Evolutionary conservation across 2,329 filamentous ascomycete species (phyloP).

Genomic region (Scedosporium aurantiacum): DNA sequence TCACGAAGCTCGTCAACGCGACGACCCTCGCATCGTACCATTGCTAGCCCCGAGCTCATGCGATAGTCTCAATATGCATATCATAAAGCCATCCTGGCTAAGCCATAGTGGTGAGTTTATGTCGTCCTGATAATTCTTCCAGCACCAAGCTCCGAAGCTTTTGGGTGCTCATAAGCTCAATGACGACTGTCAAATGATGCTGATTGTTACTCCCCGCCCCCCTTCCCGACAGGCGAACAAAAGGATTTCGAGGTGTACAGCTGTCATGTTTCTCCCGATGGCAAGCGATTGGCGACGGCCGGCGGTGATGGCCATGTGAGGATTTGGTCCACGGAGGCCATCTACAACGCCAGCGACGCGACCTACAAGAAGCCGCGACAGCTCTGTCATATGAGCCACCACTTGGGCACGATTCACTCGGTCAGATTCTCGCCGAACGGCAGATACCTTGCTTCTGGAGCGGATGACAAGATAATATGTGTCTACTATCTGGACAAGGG

Average conservation of each 20-base stretch:
- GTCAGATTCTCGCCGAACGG: constrained; percentile 94
- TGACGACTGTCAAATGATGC: constrained; percentile 18
- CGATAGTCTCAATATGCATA: constrained; percentile 46
- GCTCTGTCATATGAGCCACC: constrained; percentile 95
- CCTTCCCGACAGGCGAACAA: constrained; percentile 51
- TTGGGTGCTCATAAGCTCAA: constrained; percentile 20
- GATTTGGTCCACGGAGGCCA: constrained; percentile 93
- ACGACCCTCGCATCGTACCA: background rate
- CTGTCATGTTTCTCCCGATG: constrained; percentile 93
- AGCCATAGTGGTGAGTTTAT: constrained; percentile 60
- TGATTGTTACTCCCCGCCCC: background rate
- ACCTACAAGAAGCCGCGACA: constrained; percentile 73
- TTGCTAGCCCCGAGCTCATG: background rate
- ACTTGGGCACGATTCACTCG: constrained; percentile 93
- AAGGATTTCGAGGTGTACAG: constrained; percentile 99
- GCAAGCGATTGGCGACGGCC: constrained; percentile 80
- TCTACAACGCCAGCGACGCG: constrained; percentile 66
- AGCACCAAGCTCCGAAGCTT: constrained; percentile 14
- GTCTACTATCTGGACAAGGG: constrained; percentile 85
- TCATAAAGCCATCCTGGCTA: constrained; percentile 93
- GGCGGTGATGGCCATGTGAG: constrained; percentile 96
- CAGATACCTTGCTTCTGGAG: constrained; percentile 89
- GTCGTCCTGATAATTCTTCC: background rate
- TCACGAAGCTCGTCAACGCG: background rate
- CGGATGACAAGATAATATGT: constrained; percentile 98